These are phyloP conservation scores for Monosporascus sp. DNA, from an alignment of 2,329 filamentous ascomycete species.

Conservation along the genomic window DNA sequence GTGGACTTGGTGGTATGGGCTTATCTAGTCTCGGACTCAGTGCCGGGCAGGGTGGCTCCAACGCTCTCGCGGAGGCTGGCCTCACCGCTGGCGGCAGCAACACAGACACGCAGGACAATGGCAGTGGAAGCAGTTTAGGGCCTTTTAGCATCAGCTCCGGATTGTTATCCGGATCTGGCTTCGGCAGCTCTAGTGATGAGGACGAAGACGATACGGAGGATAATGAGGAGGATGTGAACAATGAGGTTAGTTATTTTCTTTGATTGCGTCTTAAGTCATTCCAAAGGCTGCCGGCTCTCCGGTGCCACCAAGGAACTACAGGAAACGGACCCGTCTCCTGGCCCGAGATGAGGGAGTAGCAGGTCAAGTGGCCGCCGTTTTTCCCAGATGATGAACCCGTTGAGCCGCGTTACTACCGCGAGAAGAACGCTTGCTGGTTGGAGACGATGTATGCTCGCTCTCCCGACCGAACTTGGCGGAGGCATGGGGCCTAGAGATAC, in stretches of 20 bases:
- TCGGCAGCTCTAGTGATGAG: conserved; percentile 91
- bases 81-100: conserved; percentile 57
- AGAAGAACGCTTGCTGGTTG: too few relatives aligned
- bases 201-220: conserved; percentile 93
- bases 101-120: conserved; percentile 63
- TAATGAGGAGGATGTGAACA: conserved; percentile 69
- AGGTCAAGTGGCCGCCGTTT: too few relatives aligned
- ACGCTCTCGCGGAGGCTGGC: conserved; percentile 73
- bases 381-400: too few relatives aligned
- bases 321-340: too few relatives aligned
- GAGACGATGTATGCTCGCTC: too few relatives aligned
- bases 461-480: too few relatives aligned
- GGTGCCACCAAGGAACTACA: too few relatives aligned
- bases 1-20: conserved; percentile 44
- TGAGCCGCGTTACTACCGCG: too few relatives aligned
- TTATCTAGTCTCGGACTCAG: conserved; percentile 41
- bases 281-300: too few relatives aligned
- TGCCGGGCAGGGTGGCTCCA: conserved; percentile 44
- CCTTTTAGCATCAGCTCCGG: conserved; percentile 69
- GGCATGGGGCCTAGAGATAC: too few relatives aligned
- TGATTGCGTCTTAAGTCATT: not conserved
- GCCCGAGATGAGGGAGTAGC: too few relatives aligned
- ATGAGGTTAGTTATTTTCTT: conserved; percentile 53
- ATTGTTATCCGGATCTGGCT: conserved; percentile 73
- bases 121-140: conserved; percentile 60